phyloP scores from a whole-genome alignment of 305 asterid species.

The Fraxinus dipetala region DNA sequence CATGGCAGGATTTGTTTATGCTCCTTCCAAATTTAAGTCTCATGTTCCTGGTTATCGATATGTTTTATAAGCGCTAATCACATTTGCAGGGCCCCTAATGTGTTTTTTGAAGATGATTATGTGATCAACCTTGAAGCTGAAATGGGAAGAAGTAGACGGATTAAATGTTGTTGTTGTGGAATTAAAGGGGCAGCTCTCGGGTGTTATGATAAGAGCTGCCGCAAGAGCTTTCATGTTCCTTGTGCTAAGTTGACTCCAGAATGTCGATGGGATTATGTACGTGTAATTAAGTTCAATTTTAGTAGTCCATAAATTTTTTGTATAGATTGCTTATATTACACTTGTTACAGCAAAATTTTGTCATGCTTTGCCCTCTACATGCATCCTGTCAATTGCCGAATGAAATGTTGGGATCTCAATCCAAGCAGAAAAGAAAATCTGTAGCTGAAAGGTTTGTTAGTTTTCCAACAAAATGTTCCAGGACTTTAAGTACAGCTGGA shows the following conservation, averaged over 20 bases:
- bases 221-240: conserved; percentile 87
- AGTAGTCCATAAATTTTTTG: not conserved
- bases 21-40: not conserved
- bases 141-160: conserved; percentile 71
- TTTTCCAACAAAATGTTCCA: conserved; percentile 3
- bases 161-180: conserved; percentile 80
- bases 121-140: conserved; percentile 78
- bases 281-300: conserved; percentile 14
- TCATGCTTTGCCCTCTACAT: conserved; percentile 83
- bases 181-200: conserved; percentile 95
- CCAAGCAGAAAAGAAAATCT: conserved; percentile 42
- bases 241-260: conserved; percentile 84
- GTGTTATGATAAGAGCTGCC: conserved; percentile 81
- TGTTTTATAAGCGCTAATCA: not conserved
- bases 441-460: conserved; percentile 41
- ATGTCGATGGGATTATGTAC: conserved; percentile 85
- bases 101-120: conserved; percentile 63
- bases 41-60: not conserved
- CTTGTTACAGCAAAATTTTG: conserved; percentile 70
- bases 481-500: conserved; percentile 1
- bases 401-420: conserved; percentile 42
- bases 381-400: conserved; percentile 58
- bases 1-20: not conserved
- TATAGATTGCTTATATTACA: not conserved
- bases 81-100: conserved; percentile 91